Conservation (phyloP, 78 protist genomes). For the Trichosphaerium sp. region DNA sequence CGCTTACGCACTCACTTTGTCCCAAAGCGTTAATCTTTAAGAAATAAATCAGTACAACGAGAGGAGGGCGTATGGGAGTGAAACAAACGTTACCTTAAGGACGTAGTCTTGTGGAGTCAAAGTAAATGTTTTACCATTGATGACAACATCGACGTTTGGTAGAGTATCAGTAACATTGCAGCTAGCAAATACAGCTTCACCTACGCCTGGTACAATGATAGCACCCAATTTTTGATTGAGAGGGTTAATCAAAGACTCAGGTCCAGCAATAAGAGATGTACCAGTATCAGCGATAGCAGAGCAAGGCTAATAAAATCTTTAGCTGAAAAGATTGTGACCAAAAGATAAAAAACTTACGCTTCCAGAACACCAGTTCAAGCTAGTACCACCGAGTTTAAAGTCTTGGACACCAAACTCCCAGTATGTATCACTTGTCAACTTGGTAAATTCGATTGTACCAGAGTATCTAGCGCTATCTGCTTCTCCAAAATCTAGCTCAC, state of each 20-base stretch:
- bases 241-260: constrained; percentile 7
- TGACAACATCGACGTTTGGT: constrained; percentile 34
- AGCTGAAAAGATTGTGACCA: too few species aligned
- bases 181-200: neutral
- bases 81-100: constrained; percentile 50
- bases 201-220: neutral
- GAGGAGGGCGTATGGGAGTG: too few species aligned
- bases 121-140: constrained; percentile 36
- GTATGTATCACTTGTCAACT: constrained; percentile 61
- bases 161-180: constrained; percentile 15
- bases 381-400: too few species aligned
- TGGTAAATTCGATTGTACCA: constrained; percentile 61
- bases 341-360: too few species aligned
- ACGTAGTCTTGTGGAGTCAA: constrained; percentile 51
- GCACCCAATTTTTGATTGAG: constrained; percentile 17
- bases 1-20: too few species aligned
- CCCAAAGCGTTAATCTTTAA: too few species aligned
- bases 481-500: constrained; percentile 86
- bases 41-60: too few species aligned
- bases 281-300: constrained; percentile 76
- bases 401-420: constrained; percentile 56
- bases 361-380: too few species aligned
- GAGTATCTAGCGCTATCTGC: constrained; percentile 48
- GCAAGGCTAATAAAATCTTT: too few species aligned
- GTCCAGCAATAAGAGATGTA: constrained; percentile 70